phyloP scores from a whole-genome alignment of 148 eudicot species.

The Heliosperma pusillum region DNA sequence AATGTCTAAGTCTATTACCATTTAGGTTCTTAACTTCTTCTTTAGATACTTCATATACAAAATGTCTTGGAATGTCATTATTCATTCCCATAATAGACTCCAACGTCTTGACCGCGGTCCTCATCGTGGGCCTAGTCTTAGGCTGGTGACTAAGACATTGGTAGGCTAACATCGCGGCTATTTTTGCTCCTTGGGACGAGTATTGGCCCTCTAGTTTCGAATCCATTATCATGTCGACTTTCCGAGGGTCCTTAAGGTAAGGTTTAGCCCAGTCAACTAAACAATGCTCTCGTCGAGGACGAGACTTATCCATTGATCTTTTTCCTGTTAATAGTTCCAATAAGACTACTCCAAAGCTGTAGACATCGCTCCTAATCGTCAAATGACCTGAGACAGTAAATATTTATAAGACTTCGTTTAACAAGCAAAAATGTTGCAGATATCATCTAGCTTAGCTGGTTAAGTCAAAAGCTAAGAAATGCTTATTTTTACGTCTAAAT shows the following conservation, averaged over 20 bases:
- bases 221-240: constrained; percentile 47
- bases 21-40: constrained; percentile 18
- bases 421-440: no score
- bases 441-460: no score
- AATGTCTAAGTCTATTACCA: constrained; percentile 33
- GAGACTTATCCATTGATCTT: constrained; percentile 47
- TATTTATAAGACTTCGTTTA: no score
- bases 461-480: no score
- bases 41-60: constrained; percentile 43
- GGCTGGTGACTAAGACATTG: constrained; percentile 53
- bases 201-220: constrained; percentile 59
- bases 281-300: constrained; percentile 41
- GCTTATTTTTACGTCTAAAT: no score
- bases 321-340: constrained; percentile 54
- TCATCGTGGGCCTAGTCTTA: constrained; percentile 47
- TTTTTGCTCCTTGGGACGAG: constrained; percentile 48
- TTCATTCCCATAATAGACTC: constrained; percentile 33
- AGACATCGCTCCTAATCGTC: constrained; percentile 65
- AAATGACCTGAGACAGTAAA: no score
- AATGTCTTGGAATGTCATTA: constrained; percentile 42
- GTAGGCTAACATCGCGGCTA: constrained; percentile 45
- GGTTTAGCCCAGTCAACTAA: constrained; percentile 69
- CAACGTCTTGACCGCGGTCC: constrained; percentile 38
- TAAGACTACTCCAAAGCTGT: constrained; percentile 65
- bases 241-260: constrained; percentile 41